These are phyloP conservation scores for Corynespora cassiicola DNA, from an alignment of 2,329 filamentous ascomycete genomes.

Conservation along the genomic window DNA sequence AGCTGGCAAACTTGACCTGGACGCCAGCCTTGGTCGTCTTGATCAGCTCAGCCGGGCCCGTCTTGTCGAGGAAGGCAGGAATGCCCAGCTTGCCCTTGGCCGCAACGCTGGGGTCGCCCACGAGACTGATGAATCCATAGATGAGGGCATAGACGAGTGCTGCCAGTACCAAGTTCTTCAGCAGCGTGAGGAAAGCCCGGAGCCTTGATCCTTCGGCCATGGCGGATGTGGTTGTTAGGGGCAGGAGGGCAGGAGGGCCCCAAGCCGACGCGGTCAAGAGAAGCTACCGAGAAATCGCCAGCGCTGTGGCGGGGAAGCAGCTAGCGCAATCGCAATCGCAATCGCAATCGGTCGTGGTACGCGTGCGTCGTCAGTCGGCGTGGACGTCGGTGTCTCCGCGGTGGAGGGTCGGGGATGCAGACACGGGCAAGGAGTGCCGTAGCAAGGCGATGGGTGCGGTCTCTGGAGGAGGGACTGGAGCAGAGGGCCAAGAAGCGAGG, in stretches of 20 bases:
- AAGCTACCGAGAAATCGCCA: no score
- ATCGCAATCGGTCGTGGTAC: no score
- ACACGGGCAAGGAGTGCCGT: no score
- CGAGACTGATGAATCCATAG: slow-evolving; percentile 49
- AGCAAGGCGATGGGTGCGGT: no score
- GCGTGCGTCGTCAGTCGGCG: no score
- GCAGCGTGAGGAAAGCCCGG: slow-evolving; percentile 42
- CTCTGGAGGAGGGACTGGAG: no score
- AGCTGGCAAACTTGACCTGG: slow-evolving; percentile 51
- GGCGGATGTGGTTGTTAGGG: slow-evolving; percentile 18
- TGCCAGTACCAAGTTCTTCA: slow-evolving; percentile 53
- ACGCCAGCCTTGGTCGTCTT: slow-evolving; percentile 49
- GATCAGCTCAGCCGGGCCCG: slow-evolving; percentile 48
- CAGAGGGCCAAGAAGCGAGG: no score
- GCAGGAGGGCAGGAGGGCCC: slow-evolving; percentile 9
- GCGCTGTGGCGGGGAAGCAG: no score
- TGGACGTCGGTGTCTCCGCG: no score
- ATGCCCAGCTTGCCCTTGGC: slow-evolving; percentile 51
- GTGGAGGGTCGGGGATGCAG: no score
- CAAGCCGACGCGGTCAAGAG: neutral
- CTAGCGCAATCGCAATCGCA: no score
- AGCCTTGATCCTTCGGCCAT: slow-evolving; percentile 45
- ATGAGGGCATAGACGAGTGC: slow-evolving; percentile 50
- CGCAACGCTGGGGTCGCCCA: slow-evolving; percentile 48
- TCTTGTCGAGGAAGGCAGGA: slow-evolving; percentile 49